Base-by-base conservation (phyloP, 1,284 basidiomycete species). In the Marasmius oreades region DNA sequence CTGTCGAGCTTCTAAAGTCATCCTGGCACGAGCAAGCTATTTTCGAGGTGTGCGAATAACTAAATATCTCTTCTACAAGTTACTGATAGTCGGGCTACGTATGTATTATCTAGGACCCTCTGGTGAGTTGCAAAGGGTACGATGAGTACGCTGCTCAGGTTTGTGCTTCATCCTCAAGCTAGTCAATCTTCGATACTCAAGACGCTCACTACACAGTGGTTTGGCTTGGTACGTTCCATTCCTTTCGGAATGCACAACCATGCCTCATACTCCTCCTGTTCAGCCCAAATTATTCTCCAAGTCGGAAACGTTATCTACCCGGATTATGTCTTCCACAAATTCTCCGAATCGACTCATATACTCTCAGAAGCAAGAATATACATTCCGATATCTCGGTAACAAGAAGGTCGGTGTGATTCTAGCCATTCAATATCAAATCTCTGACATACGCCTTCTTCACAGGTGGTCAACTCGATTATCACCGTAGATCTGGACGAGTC, bases 331-430 rank as follows among this genome's bases (percentile, higher is more conserved):
- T 1, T 84, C 84, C 0, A 85, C 79, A 3, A 64, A 73, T 55
- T 62, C 69, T 3, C 85, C 85, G 1, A 82, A 82, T 62, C 75
- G 78, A 22, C 67, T 88, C 8, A 75, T 86, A 10, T 86, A 80
- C 62, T 73, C 76, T 28, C 86, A 89, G 67, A 80, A 72, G 16
- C 85, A 85, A 61, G 76, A 78, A 62, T 88, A 89, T 66, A 84
- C 80, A 5, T 62, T 78, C 14, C 75, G 80, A 22, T 69, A 81
- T 7, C 64, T 83, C 14, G 76, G 77, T 3, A 71, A 69, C 51
- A 84, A 80, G 63, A 85, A 82, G 74, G 82, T 82, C 53, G 22
- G 66, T 57, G 43, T n/a, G n/a, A n/a, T n/a, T 7, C 16, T 22
- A 51, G 42, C 8, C 31, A n/a, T 31, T 10, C 10, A 4, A 10